These are phyloP conservation scores for Phytophthora crassamura DNA, from an alignment of 352 stramenopile species.

Conservation along the genomic window DNA sequence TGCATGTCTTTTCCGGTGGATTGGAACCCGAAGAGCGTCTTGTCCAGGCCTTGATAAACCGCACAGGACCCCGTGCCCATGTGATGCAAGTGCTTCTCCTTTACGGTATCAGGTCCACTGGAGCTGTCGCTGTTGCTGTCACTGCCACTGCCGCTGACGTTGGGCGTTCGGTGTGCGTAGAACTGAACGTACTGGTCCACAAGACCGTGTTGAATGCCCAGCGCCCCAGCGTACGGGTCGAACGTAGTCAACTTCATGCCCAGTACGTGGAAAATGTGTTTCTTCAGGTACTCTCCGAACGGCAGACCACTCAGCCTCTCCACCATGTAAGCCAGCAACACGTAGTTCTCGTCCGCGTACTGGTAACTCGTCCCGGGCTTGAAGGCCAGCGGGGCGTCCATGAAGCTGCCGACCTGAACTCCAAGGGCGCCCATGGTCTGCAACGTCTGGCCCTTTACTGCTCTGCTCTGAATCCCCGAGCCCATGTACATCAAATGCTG, in stretches of 20 bases:
- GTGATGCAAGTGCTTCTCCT: constrained; percentile 33
- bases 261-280: constrained; percentile 46
- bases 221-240: constrained; percentile 46
- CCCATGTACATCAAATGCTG: constrained; percentile 71
- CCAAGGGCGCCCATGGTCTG: constrained; percentile 40
- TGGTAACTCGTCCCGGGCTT: constrained; percentile 55
- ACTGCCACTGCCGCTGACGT: constrained; percentile 4
- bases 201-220: constrained; percentile 36
- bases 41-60: constrained; percentile 45
- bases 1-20: constrained; percentile 69
- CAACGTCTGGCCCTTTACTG: constrained; percentile 1
- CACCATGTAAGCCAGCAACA: constrained; percentile 67
- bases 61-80: constrained; percentile 60
- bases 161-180: constrained; percentile 37
- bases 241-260: constrained; percentile 54
- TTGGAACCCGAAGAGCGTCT: constrained; percentile 48
- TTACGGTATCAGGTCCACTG: constrained; percentile 9
- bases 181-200: constrained; percentile 67
- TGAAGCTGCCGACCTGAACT: constrained; percentile 49
- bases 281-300: constrained; percentile 49
- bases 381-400: constrained; percentile 63
- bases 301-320: constrained; percentile 59
- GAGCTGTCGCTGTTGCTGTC: constrained; percentile 12
- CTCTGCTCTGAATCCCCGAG: constrained; percentile 47
- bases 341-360: constrained; percentile 62